Base-by-base conservation (phyloP, 306 rosid species). In the Lotus japonicus region DNA sequence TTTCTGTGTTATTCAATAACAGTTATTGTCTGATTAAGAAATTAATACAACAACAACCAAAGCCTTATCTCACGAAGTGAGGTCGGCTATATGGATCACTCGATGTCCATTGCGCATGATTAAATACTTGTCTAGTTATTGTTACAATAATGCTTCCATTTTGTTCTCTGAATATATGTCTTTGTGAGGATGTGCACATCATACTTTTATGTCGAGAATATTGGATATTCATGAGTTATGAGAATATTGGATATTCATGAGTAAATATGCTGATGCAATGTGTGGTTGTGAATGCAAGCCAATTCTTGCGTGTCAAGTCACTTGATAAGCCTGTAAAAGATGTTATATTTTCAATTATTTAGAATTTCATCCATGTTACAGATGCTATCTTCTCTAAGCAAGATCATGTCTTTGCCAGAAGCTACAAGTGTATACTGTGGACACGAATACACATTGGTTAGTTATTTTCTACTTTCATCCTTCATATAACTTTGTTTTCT, bases 381-480 rank as follows among this genome's bases (percentile, higher is more conserved):
- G 99, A 90, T 94, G 99, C 81, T 66, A 14, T 79, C 83, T 51
- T 94, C 99, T 75, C 96, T 90, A 56, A 67, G 60, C 69, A 94
- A 88, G 89, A 90, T 94, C 75, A 76, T 16, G 79, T 77, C 92
- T 61, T 81, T 90, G 81, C 96, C 99, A 23, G 99, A 94, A 9
- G 84, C 81, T 61, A 94, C 99, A 44, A 79, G 58, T 77, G 74
- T 94, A 63, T 94, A 88, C 62, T 90, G 91, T 54, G 96, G 99
- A 64, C 99, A 94, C 38, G 96, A 90, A 62, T 90, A 94, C 78
- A 90, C 99, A 13, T 68, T 90, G 96, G 97, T 94, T 43, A 68
- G 92, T 74, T 56, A 38, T 46, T 45, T 64, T 41, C 19, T 31
- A 49, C 21, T 45, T 49, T 62, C 10, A 0, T 13, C 36, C 63